Base-by-base conservation (phyloP, 805 yeast genomes). In the Limtongia smithiae region DNA sequence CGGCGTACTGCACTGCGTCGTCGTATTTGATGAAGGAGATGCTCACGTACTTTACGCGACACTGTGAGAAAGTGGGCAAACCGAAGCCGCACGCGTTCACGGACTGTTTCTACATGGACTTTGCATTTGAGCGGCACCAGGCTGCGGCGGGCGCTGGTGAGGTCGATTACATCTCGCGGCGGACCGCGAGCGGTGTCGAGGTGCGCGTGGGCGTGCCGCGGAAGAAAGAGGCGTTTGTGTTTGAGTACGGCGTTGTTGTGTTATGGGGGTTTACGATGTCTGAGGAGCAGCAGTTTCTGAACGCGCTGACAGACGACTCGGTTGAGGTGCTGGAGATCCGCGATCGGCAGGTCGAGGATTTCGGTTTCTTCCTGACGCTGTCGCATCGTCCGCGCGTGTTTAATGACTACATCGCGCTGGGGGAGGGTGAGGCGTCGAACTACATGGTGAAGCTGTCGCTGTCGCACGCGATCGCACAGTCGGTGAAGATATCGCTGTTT, bases 231-330 rank as follows among this genome's bases (percentile, higher is more conserved):
- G 43, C 25, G 7, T 93, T 90, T 63, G 72, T 93, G 6, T 93
- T 93, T 70, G 96, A 90, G 62, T 93, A 93, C 67, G 98, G 98
- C 18, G 98, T 93, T n/a, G 81, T 88, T 28, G 95, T 93, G 1
- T 70, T 93, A 72, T 93, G 98, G 98, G 98, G 98, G 0, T 93
- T 87, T 62, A 79, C 88, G 1, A 76, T 80, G 46, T 76, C 80
- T 45, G 97, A 93, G 67, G 98, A 93, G 64, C 72, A 74, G 45
- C 81, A 88, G 43, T 86, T 93, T 59, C 69, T 93, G 47, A 77
- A 76, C 43, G 97, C 91, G 62, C 70, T 93, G 58, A 95, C 91
- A n/a, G 80, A 79, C 53, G 93, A 90, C 67, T 98, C 72, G 55
- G 83, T 80, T 62, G 98, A 93, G 64, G 93, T 93, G 66, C 74